Evolutionary conservation across 164 flowering plant genomes (phyloP), one percentile per base, ranked within the genome.

Genomic region (Taxillus chinensis): DNA sequence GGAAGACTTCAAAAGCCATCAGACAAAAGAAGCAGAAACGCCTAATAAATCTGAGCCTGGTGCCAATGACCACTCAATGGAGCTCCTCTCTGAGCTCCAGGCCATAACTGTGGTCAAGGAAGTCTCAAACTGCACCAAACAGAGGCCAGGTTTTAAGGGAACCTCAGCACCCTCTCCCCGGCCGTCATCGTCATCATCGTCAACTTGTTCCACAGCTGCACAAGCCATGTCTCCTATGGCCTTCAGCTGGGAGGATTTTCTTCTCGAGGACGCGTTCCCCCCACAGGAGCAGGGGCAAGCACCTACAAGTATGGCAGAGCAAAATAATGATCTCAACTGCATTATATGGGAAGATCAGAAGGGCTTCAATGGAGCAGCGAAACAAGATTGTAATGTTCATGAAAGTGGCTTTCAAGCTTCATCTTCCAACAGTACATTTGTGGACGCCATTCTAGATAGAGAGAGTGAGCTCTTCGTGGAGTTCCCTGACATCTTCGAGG

Each of bases 61-160:
- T 15, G 41, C 59, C n/a, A 14, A 12, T 43, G 54, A 51, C 37
- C 71, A 75, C 38, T 71, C 86, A 3, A 55, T 74, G 57, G 82
- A 81, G 15, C 87, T 90, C 64, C 76, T 85, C 0, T 73, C 81
- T 55, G 89, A 88, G 64, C 73, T 88, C 15, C 92, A 88, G 62
- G 79, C 92, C 57, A 81, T 90, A 51, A 77, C 74, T 50, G 62
- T 83, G 8, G 79, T 78, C 3, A 71, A 81, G 40, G 80, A 80
- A 39, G 70, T 80, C 55, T 72, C 85, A 62, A 68, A 60, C 41
- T 45, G 46, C 64, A 62, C 38, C 17, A 54, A 68, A 37, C 61
- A 41, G 51, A 13, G 67, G 64, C 61, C 40, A 7, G 38, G 61
- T 70, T 39, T 61, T 63, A 2, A 68, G 71, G 9, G 12, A 2